Percentiles rank a stretch among this genome's conserved stretches.
Conservation (phyloP, 345 rosid genomes). For the Nasturtium officinale region DNA sequence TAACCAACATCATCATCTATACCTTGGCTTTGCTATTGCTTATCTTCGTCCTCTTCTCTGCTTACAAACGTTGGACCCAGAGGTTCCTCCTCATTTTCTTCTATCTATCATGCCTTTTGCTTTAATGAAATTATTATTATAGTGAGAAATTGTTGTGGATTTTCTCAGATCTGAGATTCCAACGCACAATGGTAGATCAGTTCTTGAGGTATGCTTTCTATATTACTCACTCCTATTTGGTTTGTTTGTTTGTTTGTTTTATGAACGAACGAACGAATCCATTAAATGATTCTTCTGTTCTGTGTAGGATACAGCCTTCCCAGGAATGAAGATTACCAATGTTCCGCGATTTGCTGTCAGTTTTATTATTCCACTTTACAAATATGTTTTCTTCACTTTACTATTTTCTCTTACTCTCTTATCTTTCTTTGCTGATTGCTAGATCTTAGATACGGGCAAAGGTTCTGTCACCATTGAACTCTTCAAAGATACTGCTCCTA, state of each 20-base stretch:
- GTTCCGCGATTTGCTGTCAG: constrained; percentile 66
- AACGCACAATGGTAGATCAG: constrained; percentile 45
- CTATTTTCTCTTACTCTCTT: neutral
- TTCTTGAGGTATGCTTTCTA: constrained; percentile 50
- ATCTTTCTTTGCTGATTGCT: constrained; percentile 20
- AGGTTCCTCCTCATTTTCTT: constrained; percentile 43
- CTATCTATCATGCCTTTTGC: neutral
- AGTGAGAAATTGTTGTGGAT: constrained; percentile 21
- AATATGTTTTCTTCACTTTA: neutral
- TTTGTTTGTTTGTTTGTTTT: neutral
- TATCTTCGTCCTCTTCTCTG: constrained; percentile 57
- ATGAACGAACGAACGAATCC: no score
- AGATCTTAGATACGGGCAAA: constrained; percentile 68
- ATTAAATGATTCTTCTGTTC: constrained; percentile 5
- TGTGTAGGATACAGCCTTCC: constrained; percentile 44
- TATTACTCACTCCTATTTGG: neutral
- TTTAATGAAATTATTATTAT: neutral
- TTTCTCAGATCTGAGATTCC: constrained; percentile 58
- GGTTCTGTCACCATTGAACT: constrained; percentile 71
- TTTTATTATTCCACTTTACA: neutral
- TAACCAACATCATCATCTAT: constrained; percentile 51
- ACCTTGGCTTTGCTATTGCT: constrained; percentile 50
- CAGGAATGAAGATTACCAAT: constrained; percentile 48
- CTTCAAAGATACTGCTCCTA: constrained; percentile 65
- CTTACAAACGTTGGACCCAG: constrained; percentile 60